These are phyloP conservation scores for Coemansia sp. DNA, from an alignment of 192 early-diverging fungal species.

Conservation along the genomic window DNA sequence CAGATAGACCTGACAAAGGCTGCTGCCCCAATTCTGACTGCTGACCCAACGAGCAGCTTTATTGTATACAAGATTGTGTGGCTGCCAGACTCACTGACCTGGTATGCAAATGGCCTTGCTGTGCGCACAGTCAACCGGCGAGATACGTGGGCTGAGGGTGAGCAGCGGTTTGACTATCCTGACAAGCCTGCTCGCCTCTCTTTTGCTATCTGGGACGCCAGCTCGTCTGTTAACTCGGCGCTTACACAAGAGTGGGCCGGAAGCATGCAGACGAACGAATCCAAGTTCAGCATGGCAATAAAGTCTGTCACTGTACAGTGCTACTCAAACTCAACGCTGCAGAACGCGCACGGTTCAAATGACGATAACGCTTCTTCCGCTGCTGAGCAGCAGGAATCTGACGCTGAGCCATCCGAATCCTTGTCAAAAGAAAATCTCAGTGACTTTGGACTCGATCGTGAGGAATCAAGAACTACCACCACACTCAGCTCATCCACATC, in stretches of 20 bases:
- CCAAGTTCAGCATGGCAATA: slow-evolving; percentile 52
- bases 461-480: background rate
- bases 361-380: background rate
- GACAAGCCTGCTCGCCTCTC: slow-evolving; percentile 49
- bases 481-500: background rate
- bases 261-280: slow-evolving; percentile 34
- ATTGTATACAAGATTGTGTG: slow-evolving; percentile 63
- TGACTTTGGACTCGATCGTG: slow-evolving; percentile 38
- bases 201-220: slow-evolving; percentile 65
- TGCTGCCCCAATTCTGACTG: slow-evolving; percentile 18
- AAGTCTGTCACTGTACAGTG: slow-evolving; percentile 56
- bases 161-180: slow-evolving; percentile 53
- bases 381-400: background rate
- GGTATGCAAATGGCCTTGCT: slow-evolving; percentile 57
- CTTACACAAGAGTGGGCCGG: slow-evolving; percentile 56
- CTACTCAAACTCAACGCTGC: slow-evolving; percentile 38
- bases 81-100: slow-evolving; percentile 59
- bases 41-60: slow-evolving; percentile 48
- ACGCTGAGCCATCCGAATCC: slow-evolving; percentile 4
- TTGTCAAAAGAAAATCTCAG: slow-evolving; percentile 19
- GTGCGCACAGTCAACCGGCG: slow-evolving; percentile 55
- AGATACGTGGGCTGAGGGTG: slow-evolving; percentile 54
- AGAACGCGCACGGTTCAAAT: slow-evolving; percentile 8
- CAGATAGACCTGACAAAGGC: slow-evolving; percentile 43
- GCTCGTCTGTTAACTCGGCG: slow-evolving; percentile 33